Conservation (phyloP, 1,284 basidiomycete species). For the Ceratobasidium sp. region DNA sequence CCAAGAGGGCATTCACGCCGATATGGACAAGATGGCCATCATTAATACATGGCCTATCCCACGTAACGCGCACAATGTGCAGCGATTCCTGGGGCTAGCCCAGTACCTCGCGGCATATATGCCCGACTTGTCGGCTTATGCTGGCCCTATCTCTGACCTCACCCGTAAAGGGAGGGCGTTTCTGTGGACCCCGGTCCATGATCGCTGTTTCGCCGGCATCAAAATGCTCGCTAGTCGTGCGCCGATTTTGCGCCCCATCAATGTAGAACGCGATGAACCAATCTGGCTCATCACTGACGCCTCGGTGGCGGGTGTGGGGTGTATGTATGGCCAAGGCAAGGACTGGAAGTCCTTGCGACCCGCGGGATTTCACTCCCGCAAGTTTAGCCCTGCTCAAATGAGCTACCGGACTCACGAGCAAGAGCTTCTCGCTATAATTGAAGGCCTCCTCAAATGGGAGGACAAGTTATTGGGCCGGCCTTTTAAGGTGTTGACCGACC, state of each 20-base stretch:
- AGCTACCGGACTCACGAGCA: slow-evolving; percentile 61
- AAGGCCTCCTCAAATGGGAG: slow-evolving; percentile 59
- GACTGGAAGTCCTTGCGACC: background rate
- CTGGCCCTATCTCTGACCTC: slow-evolving; percentile 50
- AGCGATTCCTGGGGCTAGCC: slow-evolving; percentile 60
- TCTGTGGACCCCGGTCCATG: slow-evolving; percentile 55
- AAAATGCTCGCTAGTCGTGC: slow-evolving; percentile 54
- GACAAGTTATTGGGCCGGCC: slow-evolving; percentile 57
- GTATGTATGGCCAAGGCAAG: slow-evolving; percentile 56
- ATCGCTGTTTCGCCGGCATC: slow-evolving; percentile 58
- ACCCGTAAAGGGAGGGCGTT: slow-evolving; percentile 50
- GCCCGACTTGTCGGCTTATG: slow-evolving; percentile 55
- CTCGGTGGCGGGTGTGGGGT: slow-evolving; percentile 58
- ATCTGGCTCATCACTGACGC: slow-evolving; percentile 49
- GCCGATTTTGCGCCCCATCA: slow-evolving; percentile 52
- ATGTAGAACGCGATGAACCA: slow-evolving; percentile 50
- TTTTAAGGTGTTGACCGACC: slow-evolving; percentile 60
- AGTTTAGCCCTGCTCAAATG: slow-evolving; percentile 58
- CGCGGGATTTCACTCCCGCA: slow-evolving; percentile 58
- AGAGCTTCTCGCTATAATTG: slow-evolving; percentile 59
- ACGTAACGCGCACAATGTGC: slow-evolving; percentile 57
- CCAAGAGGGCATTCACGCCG: slow-evolving; percentile 54
- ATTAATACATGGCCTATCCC: slow-evolving; percentile 51
- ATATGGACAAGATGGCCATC: slow-evolving; percentile 53
- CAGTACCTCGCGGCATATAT: slow-evolving; percentile 56